Base-by-base conservation (phyloP, 176 grass and related monocot genomes). In the Raddia distichophylla region DNA sequence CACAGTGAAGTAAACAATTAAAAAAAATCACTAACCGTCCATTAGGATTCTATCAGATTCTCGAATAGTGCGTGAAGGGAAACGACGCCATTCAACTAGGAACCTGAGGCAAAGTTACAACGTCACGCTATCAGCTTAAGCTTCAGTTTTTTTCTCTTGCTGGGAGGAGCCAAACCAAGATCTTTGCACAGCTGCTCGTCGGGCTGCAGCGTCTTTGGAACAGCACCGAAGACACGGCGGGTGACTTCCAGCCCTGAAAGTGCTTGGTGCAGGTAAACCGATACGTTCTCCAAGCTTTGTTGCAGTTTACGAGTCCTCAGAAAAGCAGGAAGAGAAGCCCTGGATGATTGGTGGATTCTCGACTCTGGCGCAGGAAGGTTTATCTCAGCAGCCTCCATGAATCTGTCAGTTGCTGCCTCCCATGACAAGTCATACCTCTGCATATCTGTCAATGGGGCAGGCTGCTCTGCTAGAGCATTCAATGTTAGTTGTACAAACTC, bases 381-480 rank as follows among this genome's bases (percentile, higher is more conserved):
- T 14, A 95, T 67, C 60, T 99, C 92, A 47, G 93, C 89, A 47
- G 84, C 91, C 51, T 84, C 66, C 8, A 95, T 78, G 83, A 99
- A 90, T 76, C 96, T 86, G 46, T 91, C 82, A 1, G 91, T 99
- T 11, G 96, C 96, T 70, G 93, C 93, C 57, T 95, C 96, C 96
- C 93, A 98, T 10, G 96, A 98, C n/a, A 98, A 72, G 51, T 95
- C 61, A 42, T 86, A 75, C 78, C 85, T 84, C 57, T 87, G 63
- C 43, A 37, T 58, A 55, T 98, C 90, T 77, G 86, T 89, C 60
- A 98, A 79, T 8, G 89, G 96, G 87, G 76, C 80, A 78, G 96
- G 93, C 64, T 90, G 82, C 64, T 93, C 90, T 48, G 82, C 75
- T 60, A 95, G 80, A 84, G 96, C 89, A 73, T 75, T 80, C 53